Evolutionary conservation across 2,329 filamentous ascomycete species (phyloP), one percentile per base, ranked within the genome.

Genomic region (Rosellinia necatrix): DNA sequence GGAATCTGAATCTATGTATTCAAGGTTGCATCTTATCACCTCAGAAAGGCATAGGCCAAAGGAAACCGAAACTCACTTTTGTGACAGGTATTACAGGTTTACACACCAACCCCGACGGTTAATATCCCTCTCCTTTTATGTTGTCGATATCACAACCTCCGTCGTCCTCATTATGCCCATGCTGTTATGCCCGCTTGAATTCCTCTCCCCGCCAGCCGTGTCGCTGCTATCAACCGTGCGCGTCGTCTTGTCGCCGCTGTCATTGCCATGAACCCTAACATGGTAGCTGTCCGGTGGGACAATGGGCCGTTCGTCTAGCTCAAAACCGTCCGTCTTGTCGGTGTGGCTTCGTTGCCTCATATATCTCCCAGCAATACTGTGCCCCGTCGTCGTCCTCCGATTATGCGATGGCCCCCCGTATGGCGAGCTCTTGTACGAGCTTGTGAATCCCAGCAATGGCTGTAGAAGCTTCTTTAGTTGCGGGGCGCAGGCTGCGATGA

Each of bases 401-500:
- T 42, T 51, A 12, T 15, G 42, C 27, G 55, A 55, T 5, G 37
- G 38, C 17, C 43, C 34, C 24, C 58, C 54, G 19, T 57, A 57
- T 17, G 58, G 27, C 4, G 51, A 15, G 41, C 19, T 53, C 8
- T 41, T 43, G 27, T 58, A 58, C 27, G 46, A 47, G 37, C 37
- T 47, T 9, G 55, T 56, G 19, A 58, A 17, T 9, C 49, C 30
- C 6, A 57, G 49, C 9, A 61, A 22, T 8, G 55, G 56, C 5
- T 38, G 49, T 10, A 63, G 19, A 5, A 61, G 30, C 25, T 49
- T 47, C 49, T 73, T 74, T 17, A 77, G 63, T 2, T 72, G 69
- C 6, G 75, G 73, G 7, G 75, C 68, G 35, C 73, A 76, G 32
- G 70, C 72, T 1, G 74, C 74, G 22, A 75, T 68, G 34, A 76